These are phyloP conservation scores for Diaporthe australafricana DNA, from an alignment of 2,329 filamentous ascomycete genomes.

Conservation along the genomic window DNA sequence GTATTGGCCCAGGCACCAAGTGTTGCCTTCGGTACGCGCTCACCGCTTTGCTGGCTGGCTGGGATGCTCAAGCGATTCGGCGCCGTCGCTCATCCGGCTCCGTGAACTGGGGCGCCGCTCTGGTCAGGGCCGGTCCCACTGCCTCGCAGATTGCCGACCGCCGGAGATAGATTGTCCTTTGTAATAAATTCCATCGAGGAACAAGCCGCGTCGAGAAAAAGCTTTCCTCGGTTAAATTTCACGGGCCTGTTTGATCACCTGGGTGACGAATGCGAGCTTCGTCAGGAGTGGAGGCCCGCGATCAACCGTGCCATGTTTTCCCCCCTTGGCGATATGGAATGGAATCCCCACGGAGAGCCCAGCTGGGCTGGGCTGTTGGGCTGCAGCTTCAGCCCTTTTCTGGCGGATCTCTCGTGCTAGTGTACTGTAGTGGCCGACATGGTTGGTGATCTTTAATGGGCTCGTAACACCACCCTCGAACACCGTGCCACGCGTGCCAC, in stretches of 20 bases:
- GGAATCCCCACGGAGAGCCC: not conserved
- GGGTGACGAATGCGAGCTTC: constrained; percentile 14
- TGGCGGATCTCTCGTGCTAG: not conserved
- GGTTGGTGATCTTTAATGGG: not conserved
- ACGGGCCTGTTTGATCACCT: constrained; percentile 7
- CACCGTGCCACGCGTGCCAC: not conserved
- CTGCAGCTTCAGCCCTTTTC: constrained; percentile 29
- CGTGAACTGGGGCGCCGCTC: not conserved
- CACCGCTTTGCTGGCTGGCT: constrained; percentile 20
- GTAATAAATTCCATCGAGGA: not conserved
- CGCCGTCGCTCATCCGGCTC: constrained; percentile 24
- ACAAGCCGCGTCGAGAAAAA: constrained; percentile 15
- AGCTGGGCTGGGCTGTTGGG: constrained; percentile 23
- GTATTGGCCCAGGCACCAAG: not conserved
- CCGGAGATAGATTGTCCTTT: constrained; percentile 15
- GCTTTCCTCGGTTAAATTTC: constrained; percentile 9
- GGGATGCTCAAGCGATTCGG: not conserved
- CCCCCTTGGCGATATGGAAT: not conserved
- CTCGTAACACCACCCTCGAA: not conserved
- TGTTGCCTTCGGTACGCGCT: constrained; percentile 3
- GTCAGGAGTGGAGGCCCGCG: constrained; percentile 22
- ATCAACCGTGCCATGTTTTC: constrained; percentile 9
- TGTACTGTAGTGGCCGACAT: not conserved
- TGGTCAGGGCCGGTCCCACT: constrained; percentile 23
- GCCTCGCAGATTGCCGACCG: constrained; percentile 30